phyloP scores from a whole-genome alignment of 1,284 basidiomycete genomes.

The Hypsizygus ulmarius region DNA sequence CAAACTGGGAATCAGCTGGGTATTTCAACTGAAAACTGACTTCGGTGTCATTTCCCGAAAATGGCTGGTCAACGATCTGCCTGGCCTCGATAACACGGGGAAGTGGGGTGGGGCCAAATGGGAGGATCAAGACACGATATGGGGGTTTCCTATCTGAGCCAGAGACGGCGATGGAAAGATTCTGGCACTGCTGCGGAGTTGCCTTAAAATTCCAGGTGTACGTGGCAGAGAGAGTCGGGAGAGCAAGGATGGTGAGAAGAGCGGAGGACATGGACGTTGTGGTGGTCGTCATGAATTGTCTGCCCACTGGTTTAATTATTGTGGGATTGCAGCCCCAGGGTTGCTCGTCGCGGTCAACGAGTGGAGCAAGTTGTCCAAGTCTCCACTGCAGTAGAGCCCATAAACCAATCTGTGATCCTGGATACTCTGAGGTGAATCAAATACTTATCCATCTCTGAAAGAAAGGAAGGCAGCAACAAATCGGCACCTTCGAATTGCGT shows the following conservation, averaged over 20 bases:
- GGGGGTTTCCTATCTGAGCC: slow-evolving; percentile 58
- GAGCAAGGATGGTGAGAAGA: slow-evolving; percentile 25
- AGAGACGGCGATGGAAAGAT: slow-evolving; percentile 54
- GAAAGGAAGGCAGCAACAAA: no score
- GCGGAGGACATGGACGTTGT: slow-evolving; percentile 10
- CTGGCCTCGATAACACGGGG: slow-evolving; percentile 62
- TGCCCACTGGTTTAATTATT: background rate
- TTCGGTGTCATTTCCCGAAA: slow-evolving; percentile 40
- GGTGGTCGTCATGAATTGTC: background rate
- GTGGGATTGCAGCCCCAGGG: background rate
- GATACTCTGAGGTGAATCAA: no score
- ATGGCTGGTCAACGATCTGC: slow-evolving; percentile 54
- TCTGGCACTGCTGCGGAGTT: slow-evolving; percentile 61
- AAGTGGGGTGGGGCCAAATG: slow-evolving; percentile 61
- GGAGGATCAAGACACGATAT: slow-evolving; percentile 63
- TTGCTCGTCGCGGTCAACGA: slow-evolving; percentile 1
- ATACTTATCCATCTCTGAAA: no score
- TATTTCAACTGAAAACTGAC: slow-evolving; percentile 61
- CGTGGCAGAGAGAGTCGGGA: slow-evolving; percentile 35
- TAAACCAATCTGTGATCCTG: no score
- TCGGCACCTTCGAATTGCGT: no score
- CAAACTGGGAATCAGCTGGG: slow-evolving; percentile 66
- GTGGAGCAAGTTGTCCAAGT: slow-evolving; percentile 12
- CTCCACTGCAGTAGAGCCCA: no score
- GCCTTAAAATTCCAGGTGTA: slow-evolving; percentile 61